phyloP scores from a whole-genome alignment of 768 basidiomycete genomes.

The Hypsizygus marmoreus region DNA sequence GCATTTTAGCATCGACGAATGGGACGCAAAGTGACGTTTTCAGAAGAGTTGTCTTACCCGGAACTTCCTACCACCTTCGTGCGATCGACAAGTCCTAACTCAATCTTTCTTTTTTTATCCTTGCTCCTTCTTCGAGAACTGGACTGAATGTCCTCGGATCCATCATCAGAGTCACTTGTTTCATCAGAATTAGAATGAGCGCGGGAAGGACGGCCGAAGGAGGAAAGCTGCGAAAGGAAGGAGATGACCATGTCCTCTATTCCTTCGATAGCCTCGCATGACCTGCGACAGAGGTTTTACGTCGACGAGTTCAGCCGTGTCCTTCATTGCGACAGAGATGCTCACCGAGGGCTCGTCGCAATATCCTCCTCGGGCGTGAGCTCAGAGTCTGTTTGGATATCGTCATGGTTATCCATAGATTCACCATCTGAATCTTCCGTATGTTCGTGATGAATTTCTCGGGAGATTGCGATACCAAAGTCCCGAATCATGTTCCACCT shows the following conservation, averaged over 20 bases:
- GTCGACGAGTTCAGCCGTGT: background rate
- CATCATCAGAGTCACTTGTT: conserved; percentile 12
- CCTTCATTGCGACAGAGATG: background rate
- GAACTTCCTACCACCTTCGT: conserved; percentile 23
- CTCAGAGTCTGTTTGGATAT: background rate
- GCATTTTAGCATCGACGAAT: background rate
- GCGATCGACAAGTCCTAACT: conserved; percentile 37
- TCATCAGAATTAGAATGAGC: conserved; percentile 1
- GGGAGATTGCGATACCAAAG: too few species aligned
- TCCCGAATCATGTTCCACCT: too few species aligned
- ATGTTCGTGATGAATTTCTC: too few species aligned
- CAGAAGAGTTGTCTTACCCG: conserved; percentile 27
- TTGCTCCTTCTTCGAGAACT: conserved; percentile 5
- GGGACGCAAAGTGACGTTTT: conserved; percentile 1
- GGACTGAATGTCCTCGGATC: conserved; percentile 11
- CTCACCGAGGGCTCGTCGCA: conserved; percentile 1
- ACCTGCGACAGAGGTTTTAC: conserved; percentile 7
- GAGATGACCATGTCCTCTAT: conserved; percentile 39
- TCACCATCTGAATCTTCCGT: background rate
- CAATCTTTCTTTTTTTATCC: conserved; percentile 28
- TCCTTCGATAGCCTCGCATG: conserved; percentile 20
- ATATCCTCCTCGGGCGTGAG: background rate
- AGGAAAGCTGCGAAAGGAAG: conserved; percentile 38
- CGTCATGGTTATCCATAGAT: background rate
- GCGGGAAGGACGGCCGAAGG: conserved; percentile 17